These are phyloP conservation scores for Apophysomyces sp. DNA, from an alignment of 371 early-diverging fungal genomes.

Conservation along the genomic window DNA sequence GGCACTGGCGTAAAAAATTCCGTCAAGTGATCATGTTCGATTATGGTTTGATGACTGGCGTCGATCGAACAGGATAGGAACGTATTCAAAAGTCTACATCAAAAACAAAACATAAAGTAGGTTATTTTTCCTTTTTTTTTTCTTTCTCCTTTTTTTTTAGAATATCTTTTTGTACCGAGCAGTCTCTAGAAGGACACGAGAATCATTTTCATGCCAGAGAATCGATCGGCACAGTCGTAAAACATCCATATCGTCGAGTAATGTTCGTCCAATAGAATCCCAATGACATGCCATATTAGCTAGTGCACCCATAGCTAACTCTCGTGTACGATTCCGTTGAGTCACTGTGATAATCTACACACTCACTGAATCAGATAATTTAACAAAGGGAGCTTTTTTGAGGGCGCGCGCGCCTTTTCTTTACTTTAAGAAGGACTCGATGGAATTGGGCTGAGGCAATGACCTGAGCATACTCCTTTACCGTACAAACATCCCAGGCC, in stretches of 20 bases:
- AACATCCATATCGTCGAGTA: conserved; percentile 38
- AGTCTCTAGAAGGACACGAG: conserved; percentile 36
- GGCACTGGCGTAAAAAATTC: conserved; percentile 28
- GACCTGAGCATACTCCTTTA: conserved; percentile 30
- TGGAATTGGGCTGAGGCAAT: conserved; percentile 24
- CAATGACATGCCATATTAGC: conserved; percentile 47
- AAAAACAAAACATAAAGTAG: background rate
- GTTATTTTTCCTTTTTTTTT: background rate
- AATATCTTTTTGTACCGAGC: conserved; percentile 31
- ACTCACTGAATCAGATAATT: background rate
- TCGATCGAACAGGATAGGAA: conserved; percentile 32
- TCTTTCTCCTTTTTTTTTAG: background rate
- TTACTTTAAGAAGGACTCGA: conserved; percentile 39
- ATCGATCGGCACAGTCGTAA: conserved; percentile 31
- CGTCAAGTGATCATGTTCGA: conserved; percentile 37
- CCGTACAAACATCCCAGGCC: conserved; percentile 44
- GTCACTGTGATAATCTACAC: conserved; percentile 34
- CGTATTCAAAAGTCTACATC: conserved; percentile 31
- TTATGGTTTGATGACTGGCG: conserved; percentile 28
- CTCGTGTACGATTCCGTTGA: conserved; percentile 33
- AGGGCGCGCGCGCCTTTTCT: too few species aligned
- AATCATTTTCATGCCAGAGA: conserved; percentile 44
- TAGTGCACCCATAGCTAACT: conserved; percentile 38
- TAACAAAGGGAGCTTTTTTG: background rate
- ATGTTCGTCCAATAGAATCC: conserved; percentile 21